Evolutionary conservation across 78 protist genomes (phyloP).

Genomic region (Polysphondylium violaceum): DNA sequence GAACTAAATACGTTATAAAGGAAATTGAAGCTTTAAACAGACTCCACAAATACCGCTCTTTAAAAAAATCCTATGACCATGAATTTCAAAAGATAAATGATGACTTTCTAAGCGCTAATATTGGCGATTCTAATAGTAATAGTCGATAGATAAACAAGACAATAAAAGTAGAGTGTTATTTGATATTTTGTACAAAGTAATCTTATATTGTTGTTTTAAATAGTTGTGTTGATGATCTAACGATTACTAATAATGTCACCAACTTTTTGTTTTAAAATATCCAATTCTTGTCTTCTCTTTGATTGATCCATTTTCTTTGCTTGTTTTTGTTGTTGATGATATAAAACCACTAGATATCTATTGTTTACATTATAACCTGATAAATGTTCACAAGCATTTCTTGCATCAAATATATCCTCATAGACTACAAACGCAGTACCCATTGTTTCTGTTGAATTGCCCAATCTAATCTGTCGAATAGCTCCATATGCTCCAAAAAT

Average conservation of each 20-base stretch:
- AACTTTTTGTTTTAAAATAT: conserved; percentile 65
- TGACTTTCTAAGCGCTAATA: conserved; percentile 36
- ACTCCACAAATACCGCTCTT: conserved; percentile 54
- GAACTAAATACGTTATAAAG: conserved; percentile 63
- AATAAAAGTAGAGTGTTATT: too few species aligned
- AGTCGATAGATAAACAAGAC: too few species aligned
- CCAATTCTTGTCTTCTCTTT: conserved; percentile 81
- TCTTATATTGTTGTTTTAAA: too few species aligned
- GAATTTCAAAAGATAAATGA: conserved; percentile 54
- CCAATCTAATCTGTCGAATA: conserved; percentile 96
- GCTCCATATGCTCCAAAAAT: conserved; percentile 98
- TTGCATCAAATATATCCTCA: conserved; percentile 98
- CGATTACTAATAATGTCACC: too few species aligned
- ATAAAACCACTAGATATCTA: conserved; percentile 92
- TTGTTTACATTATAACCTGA: conserved; percentile 95
- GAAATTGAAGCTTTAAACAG: conserved; percentile 69
- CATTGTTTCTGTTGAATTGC: conserved; percentile 91
- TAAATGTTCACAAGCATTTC: conserved; percentile 97
- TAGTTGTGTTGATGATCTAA: too few species aligned
- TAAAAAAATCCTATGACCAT: conserved; percentile 45
- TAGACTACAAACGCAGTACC: conserved; percentile 98
- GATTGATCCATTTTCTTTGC: conserved; percentile 80
- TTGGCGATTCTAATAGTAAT: too few species aligned
- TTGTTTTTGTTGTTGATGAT: conserved; percentile 85
- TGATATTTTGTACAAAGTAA: too few species aligned